Percentiles rank a stretch among this genome's conserved stretches.
phyloP scores from a whole-genome alignment of 202 grass and related monocot species.

The Schoenoplectus triqueter region DNA sequence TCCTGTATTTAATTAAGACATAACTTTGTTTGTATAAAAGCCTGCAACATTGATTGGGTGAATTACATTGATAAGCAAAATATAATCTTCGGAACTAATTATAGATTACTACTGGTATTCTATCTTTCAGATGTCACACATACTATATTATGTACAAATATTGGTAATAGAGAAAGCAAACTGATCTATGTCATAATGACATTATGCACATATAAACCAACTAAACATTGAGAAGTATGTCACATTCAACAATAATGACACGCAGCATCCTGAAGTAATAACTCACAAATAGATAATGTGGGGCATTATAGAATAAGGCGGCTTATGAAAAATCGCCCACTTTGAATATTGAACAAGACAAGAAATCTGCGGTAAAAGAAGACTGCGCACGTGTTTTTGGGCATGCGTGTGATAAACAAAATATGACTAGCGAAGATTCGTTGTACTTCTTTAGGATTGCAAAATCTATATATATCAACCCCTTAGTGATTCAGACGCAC shows the following conservation, averaged over 20 bases:
- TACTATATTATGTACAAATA: not conserved
- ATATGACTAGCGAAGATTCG: slow-evolving; percentile 11
- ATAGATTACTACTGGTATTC: not conserved
- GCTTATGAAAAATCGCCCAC: slow-evolving; percentile 9
- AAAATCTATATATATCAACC: slow-evolving; percentile 31
- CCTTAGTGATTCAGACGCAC: not conserved
- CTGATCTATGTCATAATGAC: not conserved
- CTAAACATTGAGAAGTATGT: not conserved
- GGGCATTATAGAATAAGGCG: not conserved
- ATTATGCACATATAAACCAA: not conserved
- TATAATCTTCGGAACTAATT: not conserved
- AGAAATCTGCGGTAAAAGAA: slow-evolving; percentile 4
- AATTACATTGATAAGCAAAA: slow-evolving; percentile 13
- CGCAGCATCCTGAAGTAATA: slow-evolving; percentile 2
- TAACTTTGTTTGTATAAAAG: not conserved
- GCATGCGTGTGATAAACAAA: slow-evolving; percentile 15
- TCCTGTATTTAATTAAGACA: not conserved
- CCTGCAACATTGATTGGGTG: not conserved
- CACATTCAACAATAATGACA: not conserved
- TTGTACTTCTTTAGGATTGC: slow-evolving; percentile 14
- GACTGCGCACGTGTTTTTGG: not conserved
- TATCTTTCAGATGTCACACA: not conserved
- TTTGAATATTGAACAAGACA: slow-evolving; percentile 27
- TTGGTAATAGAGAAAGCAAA: not conserved
- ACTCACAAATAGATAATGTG: not conserved